phyloP scores from a whole-genome alignment of 164 flowering plant genomes.

The Vitis cinerea region DNA sequence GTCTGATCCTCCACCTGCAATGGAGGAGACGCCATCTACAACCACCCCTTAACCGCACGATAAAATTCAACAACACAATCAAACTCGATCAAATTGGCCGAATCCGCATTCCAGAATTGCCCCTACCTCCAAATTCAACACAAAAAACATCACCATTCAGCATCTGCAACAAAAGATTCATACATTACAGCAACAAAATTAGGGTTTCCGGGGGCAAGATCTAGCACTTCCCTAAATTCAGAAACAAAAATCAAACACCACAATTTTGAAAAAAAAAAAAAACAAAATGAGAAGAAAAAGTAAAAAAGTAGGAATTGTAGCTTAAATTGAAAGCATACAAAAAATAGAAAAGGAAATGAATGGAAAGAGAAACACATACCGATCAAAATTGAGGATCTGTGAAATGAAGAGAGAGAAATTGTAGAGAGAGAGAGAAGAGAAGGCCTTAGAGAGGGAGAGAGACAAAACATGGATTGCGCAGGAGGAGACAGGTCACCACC shows the following conservation, averaged over 20 bases:
- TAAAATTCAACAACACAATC: not conserved
- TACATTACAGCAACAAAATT: not conserved
- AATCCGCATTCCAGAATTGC: not conserved
- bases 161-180: not conserved
- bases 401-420: not conserved
- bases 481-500: not conserved
- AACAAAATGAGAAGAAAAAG: not conserved
- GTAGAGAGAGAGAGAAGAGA: not conserved
- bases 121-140: not conserved
- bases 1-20: conserved; percentile 54
- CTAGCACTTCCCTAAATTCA: too few species aligned
- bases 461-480: conserved; percentile 1
- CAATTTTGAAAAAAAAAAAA: not conserved
- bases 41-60: not conserved
- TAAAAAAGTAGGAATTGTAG: not conserved
- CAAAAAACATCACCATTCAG: not conserved
- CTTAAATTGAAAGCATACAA: not conserved
- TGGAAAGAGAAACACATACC: not conserved
- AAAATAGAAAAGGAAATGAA: not conserved
- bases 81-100: not conserved
- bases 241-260: not conserved
- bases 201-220: not conserved
- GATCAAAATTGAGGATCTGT: conserved; percentile 4
- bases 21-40: conserved; percentile 43
- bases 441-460: not conserved